Evolutionary conservation across 2,329 filamentous ascomycete species (phyloP), one percentile per base, ranked within the genome.

Genomic region (Akanthomyces dipterigenus): DNA sequence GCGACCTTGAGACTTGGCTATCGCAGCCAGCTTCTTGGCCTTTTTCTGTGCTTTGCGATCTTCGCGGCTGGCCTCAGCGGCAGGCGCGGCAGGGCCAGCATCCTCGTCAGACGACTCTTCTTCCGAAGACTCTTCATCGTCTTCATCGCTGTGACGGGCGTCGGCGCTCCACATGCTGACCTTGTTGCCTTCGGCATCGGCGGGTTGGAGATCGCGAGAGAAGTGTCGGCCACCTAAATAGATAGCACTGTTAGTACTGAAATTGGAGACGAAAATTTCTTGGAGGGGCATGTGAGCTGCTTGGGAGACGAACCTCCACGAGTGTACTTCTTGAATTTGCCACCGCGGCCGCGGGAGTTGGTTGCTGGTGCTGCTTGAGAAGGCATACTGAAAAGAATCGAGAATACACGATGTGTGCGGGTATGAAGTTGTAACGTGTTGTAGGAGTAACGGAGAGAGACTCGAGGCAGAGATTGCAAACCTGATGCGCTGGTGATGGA

Each of bases 251-350:
- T 70, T 46, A 65, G 61, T 28, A 56, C 60, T 63, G 60, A 62
- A 63, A 55, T 54, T 24, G 53, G 53, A 53, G n/a, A 18, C 18
- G 16, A 54, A 45, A 26, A 28, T 40, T 40, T 24, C 6, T 38
- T 31, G 42, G 38, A 62, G 40, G 56, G 34, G 31, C 24, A 51
- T 58, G 36, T 40, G 42, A 51, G 48, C 53, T 50, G 49, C 36
- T n/a, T 24, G 26, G 60, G 36, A 34, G 24, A 63, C 42, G 28
- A 60, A 93, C 93, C 93, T 82, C 93, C 93, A 77, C 93, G 85
- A 68, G 91, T 92, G 67, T 89, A 91, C 81, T 97, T 98, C 80
- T 87, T 90, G 76, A 93, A 96, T 79, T 98, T 98, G 77, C 93
- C 91, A 70, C 89, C 92, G 72, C 93, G 89, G 68, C 91, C 92